Base-by-base conservation (phyloP, 1,139 yeast species). In the Geotrichum macrosporum region DNA sequence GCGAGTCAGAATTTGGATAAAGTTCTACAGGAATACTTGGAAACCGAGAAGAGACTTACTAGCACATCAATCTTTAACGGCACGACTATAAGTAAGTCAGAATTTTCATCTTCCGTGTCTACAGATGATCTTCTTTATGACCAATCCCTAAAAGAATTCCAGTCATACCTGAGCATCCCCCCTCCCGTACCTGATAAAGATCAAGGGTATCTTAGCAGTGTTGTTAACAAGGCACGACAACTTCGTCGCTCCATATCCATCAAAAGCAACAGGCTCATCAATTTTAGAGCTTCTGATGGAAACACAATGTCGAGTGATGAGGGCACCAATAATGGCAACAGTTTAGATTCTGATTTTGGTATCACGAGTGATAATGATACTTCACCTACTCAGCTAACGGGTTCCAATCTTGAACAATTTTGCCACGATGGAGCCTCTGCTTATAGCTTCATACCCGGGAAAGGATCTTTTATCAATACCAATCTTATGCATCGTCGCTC, bases 161-260 rank as follows among this genome's bases (percentile, higher is more conserved):
- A 43, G 27, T 19, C 41, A 12, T 43, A 43, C 37, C 9, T 43
- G 36, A 30, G 15, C 10, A 35, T 43, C 13, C 32, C 41, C 6
- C 46, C 46, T n/a, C 46, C 46, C 3, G 41, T 42, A 5, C 41
- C 41, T 2, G 45, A 34, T 16, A 43, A 43, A 15, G 46, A 43
- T 13, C 30, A 33, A 5, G 21, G 37, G 12, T 43, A 36, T 22
- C 19, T 43, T 24, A 34, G 19, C n/a, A 30, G 36, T 4, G 46
- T 36, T 10, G 10, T 43, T 18, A 36, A 16, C 32, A 43, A 43
- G 27, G 37, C 46, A 2, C 36, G 46, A 3, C 41, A 36, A 24
- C 21, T 43, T 4, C 29, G 37, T 6, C 33, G 46, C 9, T 20
- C 6, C 15, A 2, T 36, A 24, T 43, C 46, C 4, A 24, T 43